Conservation (phyloP, 1,139 yeast genomes). For the Spencermartinsiella ligniputridi region DNA sequence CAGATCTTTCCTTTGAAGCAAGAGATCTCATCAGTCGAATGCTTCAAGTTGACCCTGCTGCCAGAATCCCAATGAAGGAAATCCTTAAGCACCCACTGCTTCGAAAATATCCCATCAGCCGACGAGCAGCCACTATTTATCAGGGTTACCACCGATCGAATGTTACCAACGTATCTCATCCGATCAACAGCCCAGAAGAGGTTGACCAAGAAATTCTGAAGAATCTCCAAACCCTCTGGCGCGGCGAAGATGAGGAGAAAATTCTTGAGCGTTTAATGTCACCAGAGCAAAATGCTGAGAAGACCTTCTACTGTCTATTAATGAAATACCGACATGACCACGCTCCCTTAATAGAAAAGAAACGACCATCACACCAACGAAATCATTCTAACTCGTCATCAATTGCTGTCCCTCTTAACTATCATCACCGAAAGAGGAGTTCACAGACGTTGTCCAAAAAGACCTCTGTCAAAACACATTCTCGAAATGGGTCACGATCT, state of each 20-base stretch:
- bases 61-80: slow-evolving; percentile 69
- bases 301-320: slow-evolving; percentile 80
- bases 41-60: slow-evolving; percentile 73
- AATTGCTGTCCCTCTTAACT: background rate
- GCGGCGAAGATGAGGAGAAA: slow-evolving; percentile 65
- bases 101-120: slow-evolving; percentile 55
- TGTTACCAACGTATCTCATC: slow-evolving; percentile 29
- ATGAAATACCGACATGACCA: slow-evolving; percentile 84
- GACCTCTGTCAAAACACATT: slow-evolving; percentile 12
- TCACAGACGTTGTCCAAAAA: slow-evolving; percentile 8
- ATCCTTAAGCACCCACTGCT: slow-evolving; percentile 78
- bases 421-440: slow-evolving; percentile 12
- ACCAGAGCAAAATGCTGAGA: slow-evolving; percentile 69
- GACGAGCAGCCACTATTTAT: slow-evolving; percentile 11
- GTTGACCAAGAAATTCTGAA: slow-evolving; percentile 81
- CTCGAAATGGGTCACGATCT: slow-evolving; percentile 20
- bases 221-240: slow-evolving; percentile 85
- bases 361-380: slow-evolving; percentile 4
- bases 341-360: slow-evolving; percentile 12
- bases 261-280: slow-evolving; percentile 58
- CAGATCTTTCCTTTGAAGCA: slow-evolving; percentile 74
- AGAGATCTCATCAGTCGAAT: slow-evolving; percentile 77
- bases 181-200: slow-evolving; percentile 49
- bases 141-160: slow-evolving; percentile 8
- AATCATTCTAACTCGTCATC: background rate